phyloP scores from a whole-genome alignment of 805 yeast genomes.

The Cyberlindnera xishuangbannaensis region DNA sequence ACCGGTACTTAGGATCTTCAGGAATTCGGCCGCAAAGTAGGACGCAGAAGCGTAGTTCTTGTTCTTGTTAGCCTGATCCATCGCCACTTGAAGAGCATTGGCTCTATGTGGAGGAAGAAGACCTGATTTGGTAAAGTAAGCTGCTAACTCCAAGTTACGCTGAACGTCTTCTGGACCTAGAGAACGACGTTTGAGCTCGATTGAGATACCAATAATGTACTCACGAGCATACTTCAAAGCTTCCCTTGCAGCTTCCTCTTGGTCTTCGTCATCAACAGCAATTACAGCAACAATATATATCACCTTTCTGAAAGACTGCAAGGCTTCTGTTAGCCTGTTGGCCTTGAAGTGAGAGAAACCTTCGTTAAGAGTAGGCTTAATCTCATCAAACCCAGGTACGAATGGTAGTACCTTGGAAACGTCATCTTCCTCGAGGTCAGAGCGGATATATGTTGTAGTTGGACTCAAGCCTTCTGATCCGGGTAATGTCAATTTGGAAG shows the following conservation, averaged over 20 bases:
- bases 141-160: conserved; percentile 90
- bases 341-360: conserved; percentile 83
- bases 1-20: conserved; percentile 64
- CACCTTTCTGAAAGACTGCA: conserved; percentile 69
- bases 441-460: conserved; percentile 59
- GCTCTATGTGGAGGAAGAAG: conserved; percentile 78
- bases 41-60: conserved; percentile 88
- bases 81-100: conserved; percentile 90
- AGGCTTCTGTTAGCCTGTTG: conserved; percentile 78
- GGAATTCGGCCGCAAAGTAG: conserved; percentile 79
- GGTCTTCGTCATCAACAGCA: conserved; percentile 67
- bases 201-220: conserved; percentile 86
- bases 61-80: conserved; percentile 84
- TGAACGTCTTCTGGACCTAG: conserved; percentile 65
- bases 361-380: conserved; percentile 53
- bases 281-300: conserved; percentile 69
- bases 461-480: conserved; percentile 69
- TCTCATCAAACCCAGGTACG: conserved; percentile 65
- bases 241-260: conserved; percentile 69
- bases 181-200: conserved; percentile 84
- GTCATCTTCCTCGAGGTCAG: conserved; percentile 51
- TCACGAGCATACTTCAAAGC: conserved; percentile 74
- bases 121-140: conserved; percentile 85
- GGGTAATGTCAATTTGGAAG: conserved; percentile 70
- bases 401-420: conserved; percentile 50